phyloP scores from a whole-genome alignment of 352 stramenopile species.

The Halophytophthora batemanensis region DNA sequence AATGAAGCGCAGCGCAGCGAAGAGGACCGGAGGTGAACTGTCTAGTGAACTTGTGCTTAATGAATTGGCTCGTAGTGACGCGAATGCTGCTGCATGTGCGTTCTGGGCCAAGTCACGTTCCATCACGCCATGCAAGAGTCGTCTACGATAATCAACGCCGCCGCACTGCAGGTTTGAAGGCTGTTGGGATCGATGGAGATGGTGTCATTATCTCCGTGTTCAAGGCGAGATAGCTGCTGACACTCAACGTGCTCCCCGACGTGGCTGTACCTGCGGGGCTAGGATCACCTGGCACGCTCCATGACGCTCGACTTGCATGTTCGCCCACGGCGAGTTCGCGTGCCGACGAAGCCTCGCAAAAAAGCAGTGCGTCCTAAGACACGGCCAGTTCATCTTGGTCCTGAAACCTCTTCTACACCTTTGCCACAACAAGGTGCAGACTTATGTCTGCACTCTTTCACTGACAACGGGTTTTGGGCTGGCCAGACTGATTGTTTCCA shows the following conservation, averaged over 20 bases:
- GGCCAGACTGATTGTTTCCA: background rate
- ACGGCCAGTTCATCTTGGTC: too few species aligned
- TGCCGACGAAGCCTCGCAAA: constrained; percentile 2
- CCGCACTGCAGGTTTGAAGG: constrained; percentile 51
- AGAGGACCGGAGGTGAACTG: too few species aligned
- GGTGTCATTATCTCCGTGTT: background rate
- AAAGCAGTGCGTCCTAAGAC: constrained; percentile 6
- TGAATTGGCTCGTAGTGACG: background rate
- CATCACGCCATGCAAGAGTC: constrained; percentile 26
- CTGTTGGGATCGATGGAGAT: background rate
- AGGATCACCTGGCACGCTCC: constrained; percentile 53
- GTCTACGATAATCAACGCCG: constrained; percentile 67
- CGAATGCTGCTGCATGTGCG: background rate
- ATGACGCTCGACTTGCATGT: constrained; percentile 43
- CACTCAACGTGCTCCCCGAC: background rate
- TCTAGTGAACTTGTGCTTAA: too few species aligned
- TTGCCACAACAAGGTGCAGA: too few species aligned
- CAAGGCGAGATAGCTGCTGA: background rate
- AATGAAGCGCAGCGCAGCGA: too few species aligned
- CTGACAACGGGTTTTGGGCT: background rate
- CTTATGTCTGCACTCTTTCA: background rate
- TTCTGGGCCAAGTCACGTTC: constrained; percentile 12
- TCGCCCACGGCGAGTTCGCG: constrained; percentile 11
- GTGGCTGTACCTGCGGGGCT: background rate
- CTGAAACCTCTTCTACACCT: too few species aligned